Percentiles rank a stretch among this genome's conserved stretches.
phyloP scores from a whole-genome alignment of 805 yeast genomes.

The Schwanniomyces polymorphus region DNA sequence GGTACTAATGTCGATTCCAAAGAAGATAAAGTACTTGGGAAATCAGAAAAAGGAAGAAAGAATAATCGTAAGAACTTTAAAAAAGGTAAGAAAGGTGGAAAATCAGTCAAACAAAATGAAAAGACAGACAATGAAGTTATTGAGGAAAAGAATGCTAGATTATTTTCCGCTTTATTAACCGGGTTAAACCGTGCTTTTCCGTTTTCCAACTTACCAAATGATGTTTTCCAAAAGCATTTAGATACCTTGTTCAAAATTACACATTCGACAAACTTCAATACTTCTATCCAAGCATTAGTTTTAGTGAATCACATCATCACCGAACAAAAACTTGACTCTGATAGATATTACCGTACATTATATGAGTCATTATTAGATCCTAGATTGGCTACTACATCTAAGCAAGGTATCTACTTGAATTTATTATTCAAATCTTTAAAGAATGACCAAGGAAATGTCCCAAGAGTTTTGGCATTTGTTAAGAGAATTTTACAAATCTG shows the following conservation, averaged over 20 bases:
- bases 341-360: slow-evolving; percentile 81
- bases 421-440: slow-evolving; percentile 81
- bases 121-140: slow-evolving; percentile 62
- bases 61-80: slow-evolving; percentile 66
- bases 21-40: slow-evolving; percentile 45
- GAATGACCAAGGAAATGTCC: slow-evolving; percentile 53
- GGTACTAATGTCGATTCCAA: slow-evolving; percentile 34
- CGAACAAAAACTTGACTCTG: slow-evolving; percentile 54
- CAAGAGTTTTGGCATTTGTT: slow-evolving; percentile 83
- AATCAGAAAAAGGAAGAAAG: slow-evolving; percentile 56
- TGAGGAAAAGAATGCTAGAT: slow-evolving; percentile 80
- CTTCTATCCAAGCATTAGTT: slow-evolving; percentile 88
- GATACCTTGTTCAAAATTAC: slow-evolving; percentile 86
- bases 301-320: slow-evolving; percentile 78
- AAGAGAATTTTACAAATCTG: slow-evolving; percentile 88
- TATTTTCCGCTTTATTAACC: slow-evolving; percentile 87
- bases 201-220: slow-evolving; percentile 72
- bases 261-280: slow-evolving; percentile 90
- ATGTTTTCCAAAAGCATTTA: slow-evolving; percentile 71
- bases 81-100: slow-evolving; percentile 87
- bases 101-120: slow-evolving; percentile 60
- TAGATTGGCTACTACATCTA: slow-evolving; percentile 80
- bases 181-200: slow-evolving; percentile 97
- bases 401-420: slow-evolving; percentile 89
- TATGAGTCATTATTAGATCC: slow-evolving; percentile 89